Conservation (phyloP, 768 basidiomycete genomes). For the Stropharia rugosoannulata region DNA sequence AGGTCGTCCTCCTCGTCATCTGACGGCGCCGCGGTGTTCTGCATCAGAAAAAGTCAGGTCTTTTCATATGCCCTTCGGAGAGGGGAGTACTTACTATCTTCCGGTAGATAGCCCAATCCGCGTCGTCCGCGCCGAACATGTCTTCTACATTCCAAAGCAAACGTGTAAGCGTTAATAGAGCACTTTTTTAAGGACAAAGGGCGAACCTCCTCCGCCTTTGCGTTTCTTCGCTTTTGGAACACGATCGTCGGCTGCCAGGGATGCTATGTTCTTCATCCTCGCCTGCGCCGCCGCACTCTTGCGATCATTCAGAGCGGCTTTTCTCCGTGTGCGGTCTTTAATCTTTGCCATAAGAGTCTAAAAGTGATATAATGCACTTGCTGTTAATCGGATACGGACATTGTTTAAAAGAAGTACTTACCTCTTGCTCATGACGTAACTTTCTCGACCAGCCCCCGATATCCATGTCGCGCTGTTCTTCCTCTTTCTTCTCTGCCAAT, state of each 20-base stretch:
- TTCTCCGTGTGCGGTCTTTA: constrained; percentile 77
- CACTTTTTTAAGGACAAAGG: background rate
- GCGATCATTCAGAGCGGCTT: constrained; percentile 82
- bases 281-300: constrained; percentile 96
- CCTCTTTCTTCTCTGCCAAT: constrained; percentile 19
- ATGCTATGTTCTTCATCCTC: constrained; percentile 94
- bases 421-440: constrained; percentile 80
- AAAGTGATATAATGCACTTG: background rate
- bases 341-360: constrained; percentile 82
- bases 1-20: constrained; percentile 93
- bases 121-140: constrained; percentile 90
- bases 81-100: constrained; percentile 69
- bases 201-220: constrained; percentile 75
- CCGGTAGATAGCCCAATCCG: constrained; percentile 97
- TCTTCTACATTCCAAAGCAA: constrained; percentile 58
- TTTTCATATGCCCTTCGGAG: background rate
- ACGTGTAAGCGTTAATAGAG: background rate
- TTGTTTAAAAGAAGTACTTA: constrained; percentile 21
- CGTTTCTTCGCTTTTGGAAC: constrained; percentile 77
- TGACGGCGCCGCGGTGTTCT: constrained; percentile 73
- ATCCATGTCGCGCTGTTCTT: constrained; percentile 73
- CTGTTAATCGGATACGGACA: background rate
- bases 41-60: background rate
- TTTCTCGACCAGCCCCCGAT: constrained; percentile 71
- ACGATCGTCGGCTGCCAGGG: constrained; percentile 83